Evolutionary conservation across 345 rosid species (phyloP).

Genomic region (Corchorus olitorius): DNA sequence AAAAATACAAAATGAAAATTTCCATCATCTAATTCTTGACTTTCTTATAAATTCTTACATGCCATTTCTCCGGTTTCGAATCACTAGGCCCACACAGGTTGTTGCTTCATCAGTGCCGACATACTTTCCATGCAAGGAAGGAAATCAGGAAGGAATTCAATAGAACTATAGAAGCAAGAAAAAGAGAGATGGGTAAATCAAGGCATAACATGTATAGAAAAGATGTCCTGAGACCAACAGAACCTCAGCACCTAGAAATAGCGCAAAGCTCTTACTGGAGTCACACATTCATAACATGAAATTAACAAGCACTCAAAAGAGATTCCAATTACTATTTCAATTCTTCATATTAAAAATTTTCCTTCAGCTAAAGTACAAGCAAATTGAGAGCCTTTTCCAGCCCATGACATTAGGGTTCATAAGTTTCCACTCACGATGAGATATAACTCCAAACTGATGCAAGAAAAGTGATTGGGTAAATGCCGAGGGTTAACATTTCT

Average conservation of each 20-base stretch:
- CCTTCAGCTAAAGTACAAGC: conserved; percentile 10
- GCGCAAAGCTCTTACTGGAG: background rate
- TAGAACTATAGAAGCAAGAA: background rate
- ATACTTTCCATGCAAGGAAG: conserved; percentile 40
- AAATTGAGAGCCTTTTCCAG: background rate
- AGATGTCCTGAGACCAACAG: background rate
- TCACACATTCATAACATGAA: background rate
- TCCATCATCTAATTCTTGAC: background rate
- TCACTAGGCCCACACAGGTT: conserved; percentile 77
- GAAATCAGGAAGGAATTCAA: conserved; percentile 1
- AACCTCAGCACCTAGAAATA: background rate
- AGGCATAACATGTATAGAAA: background rate
- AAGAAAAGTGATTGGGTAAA: background rate
- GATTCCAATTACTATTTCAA: conserved; percentile 2
- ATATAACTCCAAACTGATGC: conserved; percentile 3
- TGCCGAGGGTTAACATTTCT: background rate
- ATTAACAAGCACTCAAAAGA: background rate
- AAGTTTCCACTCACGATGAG: background rate
- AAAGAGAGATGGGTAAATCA: background rate
- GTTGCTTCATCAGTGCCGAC: conserved; percentile 92
- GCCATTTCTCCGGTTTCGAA: conserved; percentile 66
- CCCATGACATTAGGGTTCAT: background rate
- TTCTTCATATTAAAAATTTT: background rate
- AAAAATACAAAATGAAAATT: background rate
- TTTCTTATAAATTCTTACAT: conserved; percentile 50